Conservation (phyloP, 306 rosid genomes). For the Vigna angularis region DNA sequence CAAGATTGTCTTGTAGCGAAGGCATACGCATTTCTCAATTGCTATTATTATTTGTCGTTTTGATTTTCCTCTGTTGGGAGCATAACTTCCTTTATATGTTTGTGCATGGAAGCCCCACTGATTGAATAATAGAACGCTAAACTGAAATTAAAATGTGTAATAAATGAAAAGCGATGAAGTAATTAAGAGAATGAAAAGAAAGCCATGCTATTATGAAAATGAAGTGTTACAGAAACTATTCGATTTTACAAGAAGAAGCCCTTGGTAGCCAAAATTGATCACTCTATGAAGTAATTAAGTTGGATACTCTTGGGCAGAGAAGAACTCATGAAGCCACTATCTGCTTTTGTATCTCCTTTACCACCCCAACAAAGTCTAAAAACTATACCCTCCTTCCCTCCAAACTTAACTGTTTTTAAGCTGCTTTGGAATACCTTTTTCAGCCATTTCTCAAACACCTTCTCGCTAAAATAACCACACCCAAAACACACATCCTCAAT, state of each 20-base stretch:
- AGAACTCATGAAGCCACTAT: conserved; percentile 70
- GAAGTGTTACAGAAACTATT: conserved; percentile 56
- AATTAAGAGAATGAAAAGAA: conserved; percentile 23
- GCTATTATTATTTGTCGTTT: background rate
- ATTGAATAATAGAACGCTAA: no score
- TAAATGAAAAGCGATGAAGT: background rate
- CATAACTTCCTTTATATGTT: background rate
- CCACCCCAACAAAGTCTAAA: conserved; percentile 73
- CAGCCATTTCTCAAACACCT: conserved; percentile 80
- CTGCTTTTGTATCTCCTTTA: conserved; percentile 61
- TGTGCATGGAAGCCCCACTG: conserved; percentile 21
- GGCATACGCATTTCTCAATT: conserved; percentile 3
- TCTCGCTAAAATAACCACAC: conserved; percentile 67
- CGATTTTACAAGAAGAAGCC: conserved; percentile 47
- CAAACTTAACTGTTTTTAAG: conserved; percentile 57
- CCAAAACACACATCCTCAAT: conserved; percentile 56
- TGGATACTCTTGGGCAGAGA: conserved; percentile 71
- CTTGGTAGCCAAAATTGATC: conserved; percentile 40
- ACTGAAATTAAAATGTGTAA: no score
- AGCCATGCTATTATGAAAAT: conserved; percentile 56
- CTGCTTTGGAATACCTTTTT: conserved; percentile 66
- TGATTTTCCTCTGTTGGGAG: background rate
- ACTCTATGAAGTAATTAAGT: conserved; percentile 60
- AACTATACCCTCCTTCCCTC: conserved; percentile 67
- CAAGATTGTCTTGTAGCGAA: conserved; percentile 54